phyloP scores from a whole-genome alignment of 192 early-diverging fungal genomes.

The Chytriomyces sp. region DNA sequence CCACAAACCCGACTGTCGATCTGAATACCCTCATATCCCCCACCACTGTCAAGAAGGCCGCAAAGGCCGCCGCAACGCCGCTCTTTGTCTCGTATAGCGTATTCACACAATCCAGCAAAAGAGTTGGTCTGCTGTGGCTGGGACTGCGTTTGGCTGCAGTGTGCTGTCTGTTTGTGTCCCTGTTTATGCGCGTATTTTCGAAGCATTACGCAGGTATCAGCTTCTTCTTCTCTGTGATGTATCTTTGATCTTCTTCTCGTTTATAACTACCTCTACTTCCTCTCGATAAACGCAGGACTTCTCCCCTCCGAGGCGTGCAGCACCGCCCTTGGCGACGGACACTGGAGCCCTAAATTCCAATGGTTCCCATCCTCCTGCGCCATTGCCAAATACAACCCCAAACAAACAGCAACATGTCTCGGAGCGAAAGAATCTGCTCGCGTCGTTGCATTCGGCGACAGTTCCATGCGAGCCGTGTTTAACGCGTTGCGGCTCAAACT shows the following conservation, averaged over 20 bases:
- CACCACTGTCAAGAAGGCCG: not conserved
- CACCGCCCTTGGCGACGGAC: not conserved
- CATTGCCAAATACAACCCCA: conserved; percentile 43
- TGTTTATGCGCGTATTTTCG: not conserved
- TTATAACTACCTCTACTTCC: not conserved
- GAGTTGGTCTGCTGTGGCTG: not conserved
- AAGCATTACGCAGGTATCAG: not conserved
- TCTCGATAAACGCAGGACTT: not conserved
- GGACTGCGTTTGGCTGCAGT: not conserved
- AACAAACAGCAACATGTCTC: conserved; percentile 56
- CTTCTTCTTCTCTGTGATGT: not conserved
- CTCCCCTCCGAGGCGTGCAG: not conserved
- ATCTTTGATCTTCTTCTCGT: not conserved
- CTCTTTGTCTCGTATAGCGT: not conserved
- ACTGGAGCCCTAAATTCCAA: conserved; percentile 16
- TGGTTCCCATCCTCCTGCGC: conserved; percentile 16
- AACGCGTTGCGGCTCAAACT: conserved; percentile 58
- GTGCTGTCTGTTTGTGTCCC: not conserved
- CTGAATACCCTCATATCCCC: not conserved
- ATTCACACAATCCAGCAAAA: not conserved
- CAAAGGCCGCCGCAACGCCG: not conserved
- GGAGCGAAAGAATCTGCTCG: conserved; percentile 21
- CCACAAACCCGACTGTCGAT: too few species aligned
- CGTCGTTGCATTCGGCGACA: conserved; percentile 73
- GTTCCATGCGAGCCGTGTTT: conserved; percentile 66